Conservation (phyloP, 345 rosid genomes). For the Boechera divaricarpa region DNA sequence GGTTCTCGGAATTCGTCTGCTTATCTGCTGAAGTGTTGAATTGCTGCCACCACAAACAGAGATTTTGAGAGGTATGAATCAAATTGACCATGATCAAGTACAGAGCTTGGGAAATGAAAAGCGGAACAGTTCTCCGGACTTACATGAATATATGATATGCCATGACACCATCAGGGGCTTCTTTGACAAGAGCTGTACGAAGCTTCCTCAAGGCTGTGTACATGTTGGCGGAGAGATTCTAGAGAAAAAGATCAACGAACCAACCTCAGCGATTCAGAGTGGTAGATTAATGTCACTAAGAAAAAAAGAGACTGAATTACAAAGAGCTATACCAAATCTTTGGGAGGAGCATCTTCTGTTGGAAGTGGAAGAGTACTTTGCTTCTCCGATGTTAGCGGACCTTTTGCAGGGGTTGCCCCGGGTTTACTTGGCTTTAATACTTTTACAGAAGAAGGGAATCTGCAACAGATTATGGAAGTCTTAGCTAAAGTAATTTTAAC, state of each 20-base stretch:
- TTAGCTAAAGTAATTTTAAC: constrained; percentile 27
- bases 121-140: constrained; percentile 22
- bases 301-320: constrained; percentile 15
- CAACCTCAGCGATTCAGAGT: constrained; percentile 15
- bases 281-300: constrained; percentile 24
- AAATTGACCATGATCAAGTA: constrained; percentile 25
- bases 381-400: constrained; percentile 55
- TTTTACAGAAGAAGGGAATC: constrained; percentile 77
- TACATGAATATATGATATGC: constrained; percentile 96
- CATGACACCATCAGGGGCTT: constrained; percentile 82
- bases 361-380: constrained; percentile 52
- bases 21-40: constrained; percentile 72
- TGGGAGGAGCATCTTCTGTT: constrained; percentile 50
- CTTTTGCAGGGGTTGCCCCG: constrained; percentile 74
- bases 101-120: constrained; percentile 19
- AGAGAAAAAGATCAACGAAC: constrained; percentile 27
- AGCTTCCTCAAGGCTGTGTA: constrained; percentile 74
- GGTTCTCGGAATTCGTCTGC: constrained; percentile 82
- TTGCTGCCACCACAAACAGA: constrained; percentile 56
- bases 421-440: constrained; percentile 59
- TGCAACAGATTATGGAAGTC: constrained; percentile 42
- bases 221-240: constrained; percentile 79
- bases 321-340: constrained; percentile 67
- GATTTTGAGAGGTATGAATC: background rate
- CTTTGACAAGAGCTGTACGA: constrained; percentile 77